Base-by-base conservation (phyloP, 352 stramenopile genomes). In the Phytophthora fragariaefolia region DNA sequence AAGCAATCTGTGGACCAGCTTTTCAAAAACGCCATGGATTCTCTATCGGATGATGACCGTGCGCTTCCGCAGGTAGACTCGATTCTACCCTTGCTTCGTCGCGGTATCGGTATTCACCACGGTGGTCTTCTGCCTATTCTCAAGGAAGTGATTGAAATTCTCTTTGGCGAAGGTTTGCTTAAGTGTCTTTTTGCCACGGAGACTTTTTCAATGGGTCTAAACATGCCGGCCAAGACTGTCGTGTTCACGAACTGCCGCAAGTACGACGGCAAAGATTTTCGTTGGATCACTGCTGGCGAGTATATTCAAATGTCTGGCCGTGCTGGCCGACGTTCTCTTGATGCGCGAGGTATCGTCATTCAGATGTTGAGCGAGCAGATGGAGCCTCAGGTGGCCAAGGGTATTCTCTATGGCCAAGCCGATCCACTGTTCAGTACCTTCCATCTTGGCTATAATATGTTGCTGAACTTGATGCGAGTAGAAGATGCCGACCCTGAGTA, bases 81-180 rank as follows among this genome's bases (percentile, higher is more conserved):
- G 38, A 91, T 99, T 52, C 73, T 99, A 32, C 97, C 97, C 26
- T 73, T 99, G 51, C 81, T 99, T 40, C 95, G 98, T 68, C 91
- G 96, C 27, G 98, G 98, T n/a, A 99, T 99, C 60, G 98, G 98
- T n/a, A 98, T 99, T 64, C 98, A 99, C 75, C 98, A 99, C 84
- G 97, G 97, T 58, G 98, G 98, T 53, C 75, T 99, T 38, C 79
- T 99, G 32, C 98, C 98, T 7, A 99, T 99, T 62, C 74, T 99
- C 24, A 99, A 99, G 76, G 98, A 99, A 83, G 97, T 99, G 77
- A 98, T 94, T 40, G 86, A 93, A 59, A 93, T 94, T 68, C 90
- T 96, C 57, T 94, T 92, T 61, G 76, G 90, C 18, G 96, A 99
- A 76, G 97, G 97, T n/a, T 71, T 99, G 20, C 91, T 99, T 53